Evolutionary conservation across 2,329 filamentous ascomycete species (phyloP).

Genomic region (Aspergillus calidoustus): DNA sequence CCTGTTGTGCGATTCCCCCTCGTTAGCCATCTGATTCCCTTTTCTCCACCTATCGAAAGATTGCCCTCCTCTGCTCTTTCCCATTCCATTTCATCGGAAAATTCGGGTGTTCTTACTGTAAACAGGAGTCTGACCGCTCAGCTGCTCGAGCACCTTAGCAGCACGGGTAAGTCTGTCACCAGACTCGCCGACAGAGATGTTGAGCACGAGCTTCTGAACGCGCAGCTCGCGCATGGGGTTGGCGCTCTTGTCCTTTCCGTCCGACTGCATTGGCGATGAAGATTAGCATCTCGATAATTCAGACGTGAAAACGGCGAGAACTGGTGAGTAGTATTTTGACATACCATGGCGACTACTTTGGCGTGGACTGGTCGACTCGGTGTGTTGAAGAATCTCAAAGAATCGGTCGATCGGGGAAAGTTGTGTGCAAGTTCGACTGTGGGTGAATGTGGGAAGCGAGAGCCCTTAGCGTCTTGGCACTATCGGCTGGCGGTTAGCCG

Average conservation of each 20-base stretch:
- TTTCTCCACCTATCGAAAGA: not conserved
- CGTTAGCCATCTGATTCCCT: conserved; percentile 23
- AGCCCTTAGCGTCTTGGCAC: conserved; percentile 44
- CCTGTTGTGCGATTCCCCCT: conserved; percentile 55
- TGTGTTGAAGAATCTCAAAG: conserved; percentile 34
- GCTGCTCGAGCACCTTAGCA: conserved; percentile 99
- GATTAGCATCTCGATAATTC: conserved; percentile 13
- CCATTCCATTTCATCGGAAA: conserved; percentile 9
- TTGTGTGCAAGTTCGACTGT: conserved; percentile 41
- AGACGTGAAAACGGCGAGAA: conserved; percentile 6
- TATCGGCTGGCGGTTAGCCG: conserved; percentile 30
- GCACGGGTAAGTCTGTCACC: conserved; percentile 99
- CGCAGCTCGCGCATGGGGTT: conserved; percentile 99
- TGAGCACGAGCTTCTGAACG: conserved; percentile 99
- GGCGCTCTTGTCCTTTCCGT: conserved; percentile 75
- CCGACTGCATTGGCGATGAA: conserved; percentile 58
- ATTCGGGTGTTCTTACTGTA: conserved; percentile 73
- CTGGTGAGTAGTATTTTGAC: conserved; percentile 28
- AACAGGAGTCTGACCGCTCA: conserved; percentile 98
- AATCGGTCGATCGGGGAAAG: conserved; percentile 31
- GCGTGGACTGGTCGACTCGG: conserved; percentile 45
- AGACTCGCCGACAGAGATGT: conserved; percentile 99
- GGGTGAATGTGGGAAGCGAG: conserved; percentile 44
- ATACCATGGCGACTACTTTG: conserved; percentile 55
- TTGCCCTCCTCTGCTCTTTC: not conserved